phyloP scores from a whole-genome alignment of 345 rosid species.

The Pseudoturritis turrita region DNA sequence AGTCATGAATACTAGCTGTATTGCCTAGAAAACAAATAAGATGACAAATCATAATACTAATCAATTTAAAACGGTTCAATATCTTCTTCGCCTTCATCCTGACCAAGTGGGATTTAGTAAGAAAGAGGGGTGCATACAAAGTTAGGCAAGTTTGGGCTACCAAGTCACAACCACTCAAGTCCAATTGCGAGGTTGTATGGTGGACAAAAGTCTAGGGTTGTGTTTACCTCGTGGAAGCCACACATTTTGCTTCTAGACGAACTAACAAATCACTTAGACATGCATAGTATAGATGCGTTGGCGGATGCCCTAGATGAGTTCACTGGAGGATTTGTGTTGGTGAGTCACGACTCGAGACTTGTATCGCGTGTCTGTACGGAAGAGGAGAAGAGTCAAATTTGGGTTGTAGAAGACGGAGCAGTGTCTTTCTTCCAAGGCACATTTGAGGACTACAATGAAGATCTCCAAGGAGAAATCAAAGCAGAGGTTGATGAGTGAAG shows the following conservation, averaged over 20 bases:
- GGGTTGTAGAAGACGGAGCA: conserved; percentile 90
- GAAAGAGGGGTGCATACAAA: conserved; percentile 95
- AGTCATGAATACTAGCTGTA: no score
- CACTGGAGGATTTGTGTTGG: conserved; percentile 86
- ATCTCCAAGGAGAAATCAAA: conserved; percentile 68
- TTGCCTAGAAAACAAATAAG: no score
- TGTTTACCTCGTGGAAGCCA: conserved; percentile 96
- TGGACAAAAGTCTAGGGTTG: conserved; percentile 90
- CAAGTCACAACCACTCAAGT: conserved; percentile 79
- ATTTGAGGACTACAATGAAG: conserved; percentile 84
- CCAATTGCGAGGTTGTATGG: conserved; percentile 91
- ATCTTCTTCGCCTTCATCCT: conserved; percentile 92
- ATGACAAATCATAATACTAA: no score
- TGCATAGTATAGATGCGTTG: conserved; percentile 94
- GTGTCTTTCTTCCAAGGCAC: conserved; percentile 54
- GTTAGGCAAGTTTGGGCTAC: conserved; percentile 90
- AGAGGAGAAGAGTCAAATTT: conserved; percentile 79
- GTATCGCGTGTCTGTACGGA: conserved; percentile 84
- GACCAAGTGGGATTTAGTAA: conserved; percentile 94
- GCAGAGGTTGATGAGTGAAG: conserved; percentile 72
- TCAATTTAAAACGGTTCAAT: no score
- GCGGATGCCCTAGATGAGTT: conserved; percentile 93
- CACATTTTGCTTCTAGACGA: conserved; percentile 86
- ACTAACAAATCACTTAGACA: conserved; percentile 91
- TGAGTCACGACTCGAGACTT: conserved; percentile 90